phyloP scores from a whole-genome alignment of 2,329 filamentous ascomycete genomes.

The Alternaria panax region DNA sequence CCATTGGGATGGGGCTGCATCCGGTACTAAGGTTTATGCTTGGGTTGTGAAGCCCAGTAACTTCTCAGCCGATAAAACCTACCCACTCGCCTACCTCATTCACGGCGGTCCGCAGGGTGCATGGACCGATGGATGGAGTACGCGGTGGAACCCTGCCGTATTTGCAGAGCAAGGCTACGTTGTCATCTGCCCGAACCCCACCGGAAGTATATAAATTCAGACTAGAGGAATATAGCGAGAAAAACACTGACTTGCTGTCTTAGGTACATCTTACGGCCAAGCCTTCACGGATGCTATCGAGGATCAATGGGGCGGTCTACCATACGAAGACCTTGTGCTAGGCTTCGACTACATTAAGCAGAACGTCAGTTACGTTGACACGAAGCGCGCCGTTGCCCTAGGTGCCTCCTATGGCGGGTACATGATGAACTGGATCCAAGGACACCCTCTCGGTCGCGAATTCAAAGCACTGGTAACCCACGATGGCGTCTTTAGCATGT shows the following conservation, averaged over 20 bases:
- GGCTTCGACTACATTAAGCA: slow-evolving; percentile 77
- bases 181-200: slow-evolving; percentile 81
- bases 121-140: slow-evolving; percentile 79
- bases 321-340: slow-evolving; percentile 82
- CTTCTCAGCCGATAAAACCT: slow-evolving; percentile 75
- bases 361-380: slow-evolving; percentile 73
- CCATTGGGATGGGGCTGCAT: slow-evolving; percentile 70
- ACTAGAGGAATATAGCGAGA: background rate
- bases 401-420: slow-evolving; percentile 64
- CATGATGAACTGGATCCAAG: slow-evolving; percentile 83
- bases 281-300: slow-evolving; percentile 77
- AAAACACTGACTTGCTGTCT: background rate
- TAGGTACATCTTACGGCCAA: slow-evolving; percentile 74
- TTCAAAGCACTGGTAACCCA: slow-evolving; percentile 91
- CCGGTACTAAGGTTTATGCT: slow-evolving; percentile 70
- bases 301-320: slow-evolving; percentile 82
- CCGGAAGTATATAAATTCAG: slow-evolving; percentile 66
- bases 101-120: slow-evolving; percentile 84
- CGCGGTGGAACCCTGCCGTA: slow-evolving; percentile 84
- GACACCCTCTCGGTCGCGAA: slow-evolving; percentile 78
- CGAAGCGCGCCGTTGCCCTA: slow-evolving; percentile 71
- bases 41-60: slow-evolving; percentile 69
- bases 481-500: slow-evolving; percentile 79
- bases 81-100: slow-evolving; percentile 79
- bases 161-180: slow-evolving; percentile 90